These are phyloP conservation scores for Acephala macrosclerotiorum DNA, from an alignment of 2,329 filamentous ascomycete genomes.

Conservation along the genomic window DNA sequence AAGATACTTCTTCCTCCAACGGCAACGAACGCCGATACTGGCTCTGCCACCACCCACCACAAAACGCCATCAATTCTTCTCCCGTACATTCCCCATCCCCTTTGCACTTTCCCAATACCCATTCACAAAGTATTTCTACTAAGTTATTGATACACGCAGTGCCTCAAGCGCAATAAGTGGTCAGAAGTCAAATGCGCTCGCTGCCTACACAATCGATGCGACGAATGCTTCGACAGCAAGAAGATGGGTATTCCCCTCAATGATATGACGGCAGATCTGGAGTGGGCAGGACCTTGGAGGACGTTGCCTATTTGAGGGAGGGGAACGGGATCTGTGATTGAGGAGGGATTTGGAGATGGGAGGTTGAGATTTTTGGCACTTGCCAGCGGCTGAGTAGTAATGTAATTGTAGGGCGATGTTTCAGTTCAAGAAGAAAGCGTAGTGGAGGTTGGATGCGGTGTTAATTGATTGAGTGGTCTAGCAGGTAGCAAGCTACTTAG, in stretches of 20 bases:
- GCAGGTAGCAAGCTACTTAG: no score
- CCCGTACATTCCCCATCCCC: background rate
- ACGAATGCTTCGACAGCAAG: background rate
- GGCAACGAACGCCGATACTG: background rate
- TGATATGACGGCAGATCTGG: background rate
- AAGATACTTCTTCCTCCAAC: background rate
- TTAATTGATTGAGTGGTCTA: no score
- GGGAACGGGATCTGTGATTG: no score
- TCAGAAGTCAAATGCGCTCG: background rate
- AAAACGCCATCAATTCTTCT: background rate
- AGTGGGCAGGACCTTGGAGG: background rate
- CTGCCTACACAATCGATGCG: background rate
- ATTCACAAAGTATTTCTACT: no score
- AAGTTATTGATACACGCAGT: background rate
- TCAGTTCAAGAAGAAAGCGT: no score
- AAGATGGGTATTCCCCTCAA: background rate
- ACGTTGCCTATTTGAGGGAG: background rate
- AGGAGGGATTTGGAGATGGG: no score
- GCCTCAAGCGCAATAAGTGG: background rate
- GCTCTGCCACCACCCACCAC: conserved; percentile 2
- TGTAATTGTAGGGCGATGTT: no score
- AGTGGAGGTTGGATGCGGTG: no score
- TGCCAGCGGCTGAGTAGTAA: no score
- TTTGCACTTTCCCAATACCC: background rate
- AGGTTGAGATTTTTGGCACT: no score